Conservation (phyloP, 2,329 filamentous ascomycete genomes). For the Fusarium drepaniforme region DNA sequence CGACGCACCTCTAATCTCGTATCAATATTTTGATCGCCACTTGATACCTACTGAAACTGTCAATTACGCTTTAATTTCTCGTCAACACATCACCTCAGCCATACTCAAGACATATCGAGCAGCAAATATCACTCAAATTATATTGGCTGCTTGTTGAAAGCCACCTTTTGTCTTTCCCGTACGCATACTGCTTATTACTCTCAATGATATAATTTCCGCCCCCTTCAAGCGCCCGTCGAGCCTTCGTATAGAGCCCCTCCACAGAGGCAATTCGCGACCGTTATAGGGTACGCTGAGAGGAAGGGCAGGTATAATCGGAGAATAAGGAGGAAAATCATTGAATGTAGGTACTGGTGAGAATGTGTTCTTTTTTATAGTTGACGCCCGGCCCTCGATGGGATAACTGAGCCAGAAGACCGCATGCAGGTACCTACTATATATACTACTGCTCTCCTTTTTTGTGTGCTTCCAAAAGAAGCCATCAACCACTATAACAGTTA, state of each 20-base stretch:
- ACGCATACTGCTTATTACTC: background rate
- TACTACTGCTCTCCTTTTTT: too few species aligned
- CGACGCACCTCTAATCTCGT: background rate
- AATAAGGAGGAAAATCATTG: background rate
- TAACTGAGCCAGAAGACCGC: too few species aligned
- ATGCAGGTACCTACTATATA: too few species aligned
- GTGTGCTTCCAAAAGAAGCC: too few species aligned
- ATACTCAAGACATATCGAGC: background rate
- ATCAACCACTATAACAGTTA: too few species aligned
- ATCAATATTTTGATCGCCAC: background rate
- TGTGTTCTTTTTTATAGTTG: too few species aligned
- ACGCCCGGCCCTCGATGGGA: too few species aligned
- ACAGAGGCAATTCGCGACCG: background rate
- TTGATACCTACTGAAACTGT: background rate
- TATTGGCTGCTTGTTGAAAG: background rate
- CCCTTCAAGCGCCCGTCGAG: background rate
- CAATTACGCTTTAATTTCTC: background rate
- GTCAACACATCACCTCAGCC: background rate
- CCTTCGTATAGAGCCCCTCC: background rate
- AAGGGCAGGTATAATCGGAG: background rate
- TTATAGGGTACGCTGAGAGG: background rate
- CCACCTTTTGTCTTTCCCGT: background rate
- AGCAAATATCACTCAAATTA: background rate
- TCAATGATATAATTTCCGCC: background rate
- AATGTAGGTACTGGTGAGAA: too few species aligned